Percentiles rank a stretch among this genome's conserved stretches.
Conservation (phyloP, 2,329 filamentous ascomycete species). For the Zalaria sp. region DNA sequence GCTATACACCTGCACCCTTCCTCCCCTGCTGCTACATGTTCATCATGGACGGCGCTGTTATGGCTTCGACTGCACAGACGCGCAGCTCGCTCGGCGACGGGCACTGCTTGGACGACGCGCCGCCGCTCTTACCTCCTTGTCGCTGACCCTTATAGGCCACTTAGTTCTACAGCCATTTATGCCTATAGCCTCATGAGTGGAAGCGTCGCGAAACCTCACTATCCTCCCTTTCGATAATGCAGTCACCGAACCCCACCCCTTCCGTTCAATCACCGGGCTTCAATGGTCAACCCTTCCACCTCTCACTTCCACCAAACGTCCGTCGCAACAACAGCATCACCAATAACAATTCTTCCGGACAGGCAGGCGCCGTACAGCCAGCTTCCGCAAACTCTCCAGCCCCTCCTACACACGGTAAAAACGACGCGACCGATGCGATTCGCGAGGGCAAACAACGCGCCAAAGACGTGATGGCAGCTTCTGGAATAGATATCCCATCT, state of each 20-base stretch:
- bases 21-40: no score
- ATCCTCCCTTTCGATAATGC: no score
- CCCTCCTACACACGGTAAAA: not conserved
- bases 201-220: no score
- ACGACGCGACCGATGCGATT: slow-evolving; percentile 27
- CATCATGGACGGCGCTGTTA: no score
- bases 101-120: no score
- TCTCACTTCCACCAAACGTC: slow-evolving; percentile 6
- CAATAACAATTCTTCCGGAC: not conserved
- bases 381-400: not conserved
- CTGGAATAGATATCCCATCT: slow-evolving; percentile 25
- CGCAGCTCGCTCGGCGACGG: no score
- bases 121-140: no score
- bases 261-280: not conserved
- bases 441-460: slow-evolving; percentile 46
- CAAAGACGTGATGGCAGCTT: slow-evolving; percentile 42
- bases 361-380: slow-evolving; percentile 2
- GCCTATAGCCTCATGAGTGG: no score
- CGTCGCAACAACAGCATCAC: slow-evolving; percentile 3
- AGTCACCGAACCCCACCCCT: not conserved
- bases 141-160: no score
- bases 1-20: no score
- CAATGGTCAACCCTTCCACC: slow-evolving; percentile 7
- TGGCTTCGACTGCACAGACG: no score
- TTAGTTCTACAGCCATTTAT: no score